Percentiles rank a stretch among this genome's conserved stretches.
phyloP scores from a whole-genome alignment of 345 rosid genomes.

The Aquilaria malaccensis region DNA sequence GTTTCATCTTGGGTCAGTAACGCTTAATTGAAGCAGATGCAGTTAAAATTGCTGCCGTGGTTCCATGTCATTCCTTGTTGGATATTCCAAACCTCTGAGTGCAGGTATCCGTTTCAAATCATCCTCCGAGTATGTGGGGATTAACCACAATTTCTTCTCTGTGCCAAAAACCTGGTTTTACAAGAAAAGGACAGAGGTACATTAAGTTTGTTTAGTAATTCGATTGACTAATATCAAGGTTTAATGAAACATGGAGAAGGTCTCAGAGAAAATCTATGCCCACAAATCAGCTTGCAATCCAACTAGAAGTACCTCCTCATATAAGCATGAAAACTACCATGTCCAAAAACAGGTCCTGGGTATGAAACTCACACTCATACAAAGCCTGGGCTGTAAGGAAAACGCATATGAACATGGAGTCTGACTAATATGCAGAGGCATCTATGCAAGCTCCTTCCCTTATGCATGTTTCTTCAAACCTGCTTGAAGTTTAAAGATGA shows the following conservation, averaged over 20 bases:
- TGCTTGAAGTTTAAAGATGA: too few species aligned
- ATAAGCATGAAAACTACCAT: background rate
- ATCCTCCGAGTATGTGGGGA: conserved; percentile 58
- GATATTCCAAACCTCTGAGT: conserved; percentile 50
- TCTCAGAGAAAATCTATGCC: too few species aligned
- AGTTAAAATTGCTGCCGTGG: conserved; percentile 25
- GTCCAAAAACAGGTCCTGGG: background rate
- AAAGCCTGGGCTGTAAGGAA: too few species aligned
- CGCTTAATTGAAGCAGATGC: too few species aligned
- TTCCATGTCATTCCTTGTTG: conserved; percentile 40
- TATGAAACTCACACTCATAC: too few species aligned
- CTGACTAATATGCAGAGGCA: too few species aligned
- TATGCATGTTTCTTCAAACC: too few species aligned
- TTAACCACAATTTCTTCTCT: conserved; percentile 57
- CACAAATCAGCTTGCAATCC: background rate
- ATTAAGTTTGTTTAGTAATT: background rate
- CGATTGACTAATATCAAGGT: too few species aligned
- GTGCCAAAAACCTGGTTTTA: conserved; percentile 54
- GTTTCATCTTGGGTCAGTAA: too few species aligned
- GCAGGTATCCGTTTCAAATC: conserved; percentile 43
- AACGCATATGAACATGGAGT: too few species aligned
- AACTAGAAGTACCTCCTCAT: background rate
- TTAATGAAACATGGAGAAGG: too few species aligned
- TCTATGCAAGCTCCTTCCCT: too few species aligned
- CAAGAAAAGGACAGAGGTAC: background rate